These are phyloP conservation scores for Simplicillium aogashimaense DNA, from an alignment of 2,329 filamentous ascomycete species.

Conservation along the genomic window DNA sequence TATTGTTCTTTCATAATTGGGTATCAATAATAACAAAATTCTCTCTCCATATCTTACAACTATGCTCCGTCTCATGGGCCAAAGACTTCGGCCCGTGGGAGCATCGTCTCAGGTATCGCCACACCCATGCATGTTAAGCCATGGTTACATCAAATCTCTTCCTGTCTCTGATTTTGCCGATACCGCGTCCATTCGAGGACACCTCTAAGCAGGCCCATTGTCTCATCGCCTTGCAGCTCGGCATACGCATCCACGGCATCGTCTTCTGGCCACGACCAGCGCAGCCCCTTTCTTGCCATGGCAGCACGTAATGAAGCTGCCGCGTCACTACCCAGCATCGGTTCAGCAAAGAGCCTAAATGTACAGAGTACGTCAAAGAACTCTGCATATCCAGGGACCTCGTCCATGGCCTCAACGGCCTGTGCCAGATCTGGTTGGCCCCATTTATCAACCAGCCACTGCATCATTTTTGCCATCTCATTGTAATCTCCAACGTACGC, in stretches of 20 bases:
- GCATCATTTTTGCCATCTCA: conserved; percentile 45
- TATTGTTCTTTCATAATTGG: too few species aligned
- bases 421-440: conserved; percentile 20
- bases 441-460: conserved; percentile 48
- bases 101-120: too few species aligned
- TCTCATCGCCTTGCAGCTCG: conserved; percentile 13
- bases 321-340: conserved; percentile 22
- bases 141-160: too few species aligned
- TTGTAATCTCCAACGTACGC: conserved; percentile 49
- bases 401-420: conserved; percentile 23
- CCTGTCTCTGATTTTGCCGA: not conserved
- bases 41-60: too few species aligned
- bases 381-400: conserved; percentile 20
- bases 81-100: too few species aligned
- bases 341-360: conserved; percentile 38
- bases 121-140: too few species aligned
- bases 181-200: conserved; percentile 13
- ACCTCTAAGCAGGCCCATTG: conserved; percentile 13
- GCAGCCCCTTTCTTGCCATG: conserved; percentile 14
- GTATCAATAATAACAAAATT: too few species aligned
- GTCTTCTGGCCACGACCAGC: conserved; percentile 28
- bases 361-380: conserved; percentile 30
- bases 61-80: too few species aligned
- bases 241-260: conserved; percentile 24
- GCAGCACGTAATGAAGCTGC: conserved; percentile 19